Evolutionary conservation across 768 basidiomycete species (phyloP).

Genomic region (Mrakia frigida): DNA sequence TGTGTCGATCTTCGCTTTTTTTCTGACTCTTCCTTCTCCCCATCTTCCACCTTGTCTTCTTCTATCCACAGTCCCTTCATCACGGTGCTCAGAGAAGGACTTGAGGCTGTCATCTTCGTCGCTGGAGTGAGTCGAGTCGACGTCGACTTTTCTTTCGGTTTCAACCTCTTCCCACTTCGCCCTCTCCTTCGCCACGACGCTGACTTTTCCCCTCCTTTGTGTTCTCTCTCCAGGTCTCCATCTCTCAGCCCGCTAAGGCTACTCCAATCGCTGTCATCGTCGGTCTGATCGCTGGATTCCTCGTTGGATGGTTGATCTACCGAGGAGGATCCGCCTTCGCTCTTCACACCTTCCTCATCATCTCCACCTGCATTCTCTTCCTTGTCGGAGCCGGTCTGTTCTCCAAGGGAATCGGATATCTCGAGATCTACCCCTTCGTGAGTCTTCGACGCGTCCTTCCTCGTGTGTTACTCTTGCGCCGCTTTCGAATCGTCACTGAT

Average conservation of each 20-base stretch:
- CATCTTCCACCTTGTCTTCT: no score
- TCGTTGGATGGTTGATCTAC: slow-evolving; percentile 56
- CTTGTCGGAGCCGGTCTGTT: slow-evolving; percentile 93
- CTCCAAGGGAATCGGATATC: slow-evolving; percentile 66
- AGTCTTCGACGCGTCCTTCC: slow-evolving; percentile 49
- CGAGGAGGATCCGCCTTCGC: slow-evolving; percentile 61
- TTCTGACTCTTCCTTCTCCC: no score
- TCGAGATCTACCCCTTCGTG: slow-evolving; percentile 61
- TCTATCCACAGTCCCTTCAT: no score
- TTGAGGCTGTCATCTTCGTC: slow-evolving; percentile 90
- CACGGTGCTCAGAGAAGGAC: slow-evolving; percentile 88
- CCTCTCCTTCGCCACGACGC: background rate
- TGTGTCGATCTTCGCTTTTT: no score
- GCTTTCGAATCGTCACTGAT: background rate
- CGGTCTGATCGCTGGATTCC: slow-evolving; percentile 47
- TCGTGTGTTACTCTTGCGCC: no score
- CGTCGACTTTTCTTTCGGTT: background rate
- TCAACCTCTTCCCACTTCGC: no score
- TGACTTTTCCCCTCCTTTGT: background rate
- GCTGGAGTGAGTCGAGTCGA: slow-evolving; percentile 57
- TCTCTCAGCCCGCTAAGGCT: slow-evolving; percentile 70
- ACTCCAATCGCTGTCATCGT: slow-evolving; percentile 87
- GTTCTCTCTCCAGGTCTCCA: slow-evolving; percentile 52
- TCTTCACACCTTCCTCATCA: slow-evolving; percentile 76
- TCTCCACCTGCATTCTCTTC: slow-evolving; percentile 85